phyloP scores from a whole-genome alignment of 108 stramenopile genomes.

The Nannochloropsis salina region DNA sequence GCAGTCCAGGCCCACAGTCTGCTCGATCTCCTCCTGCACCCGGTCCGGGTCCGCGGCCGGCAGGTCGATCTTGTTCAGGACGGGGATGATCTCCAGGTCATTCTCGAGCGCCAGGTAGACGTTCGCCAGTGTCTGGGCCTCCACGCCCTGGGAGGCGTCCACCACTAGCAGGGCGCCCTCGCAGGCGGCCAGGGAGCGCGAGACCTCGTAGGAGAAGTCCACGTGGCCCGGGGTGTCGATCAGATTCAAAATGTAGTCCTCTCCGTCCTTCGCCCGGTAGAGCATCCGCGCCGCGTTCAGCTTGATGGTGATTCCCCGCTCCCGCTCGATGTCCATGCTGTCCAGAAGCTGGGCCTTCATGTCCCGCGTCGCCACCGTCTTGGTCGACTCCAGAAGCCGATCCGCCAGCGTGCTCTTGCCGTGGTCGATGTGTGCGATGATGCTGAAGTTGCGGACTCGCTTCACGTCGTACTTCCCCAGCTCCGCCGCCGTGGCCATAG shows the following conservation, averaged over 20 bases:
- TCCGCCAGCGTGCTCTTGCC: slow-evolving; percentile 95
- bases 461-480: slow-evolving; percentile 32
- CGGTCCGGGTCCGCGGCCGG: slow-evolving; percentile 94
- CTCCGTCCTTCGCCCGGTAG: slow-evolving; percentile 75
- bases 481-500: slow-evolving; percentile 21
- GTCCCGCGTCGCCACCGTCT: slow-evolving; percentile 75
- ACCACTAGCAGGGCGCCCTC: slow-evolving; percentile 96
- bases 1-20: slow-evolving; percentile 85
- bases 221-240: slow-evolving; percentile 87
- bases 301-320: slow-evolving; percentile 98
- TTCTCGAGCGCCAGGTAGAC: slow-evolving; percentile 92
- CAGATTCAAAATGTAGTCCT: slow-evolving; percentile 73
- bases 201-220: slow-evolving; percentile 91
- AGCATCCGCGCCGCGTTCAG: slow-evolving; percentile 90
- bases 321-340: slow-evolving; percentile 93
- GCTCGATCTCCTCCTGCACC: slow-evolving; percentile 81
- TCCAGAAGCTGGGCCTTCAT: slow-evolving; percentile 90
- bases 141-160: slow-evolving; percentile 78
- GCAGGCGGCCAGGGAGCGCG: slow-evolving; percentile 91
- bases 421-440: slow-evolving; percentile 95
- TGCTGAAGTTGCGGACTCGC: slow-evolving; percentile 86
- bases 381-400: slow-evolving; percentile 54
- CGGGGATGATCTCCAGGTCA: slow-evolving; percentile 92
- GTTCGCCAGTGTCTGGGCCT: slow-evolving; percentile 98
- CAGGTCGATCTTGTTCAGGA: slow-evolving; percentile 97